These are phyloP conservation scores for Coprinellus micaceus DNA, from an alignment of 768 basidiomycete species.

Conservation along the genomic window DNA sequence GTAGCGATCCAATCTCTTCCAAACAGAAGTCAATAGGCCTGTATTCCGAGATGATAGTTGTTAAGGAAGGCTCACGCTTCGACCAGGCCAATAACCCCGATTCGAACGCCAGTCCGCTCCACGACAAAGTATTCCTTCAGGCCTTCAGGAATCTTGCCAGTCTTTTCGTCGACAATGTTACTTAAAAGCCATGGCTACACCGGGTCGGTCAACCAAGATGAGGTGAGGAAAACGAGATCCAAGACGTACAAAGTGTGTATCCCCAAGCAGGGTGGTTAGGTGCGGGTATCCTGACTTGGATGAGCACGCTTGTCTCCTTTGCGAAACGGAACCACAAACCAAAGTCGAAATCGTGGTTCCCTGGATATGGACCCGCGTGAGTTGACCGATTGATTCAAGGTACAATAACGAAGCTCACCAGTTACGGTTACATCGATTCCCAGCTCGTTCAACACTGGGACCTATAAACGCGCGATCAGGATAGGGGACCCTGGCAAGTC, in stretches of 20 bases:
- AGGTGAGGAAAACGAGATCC: not conserved
- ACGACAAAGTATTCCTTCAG: conserved; percentile 62
- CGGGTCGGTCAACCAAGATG: not conserved
- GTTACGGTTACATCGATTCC: conserved; percentile 77
- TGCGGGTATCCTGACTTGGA: conserved; percentile 25
- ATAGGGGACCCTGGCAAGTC: not conserved
- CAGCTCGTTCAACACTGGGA: conserved; percentile 81
- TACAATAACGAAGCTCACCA: conserved; percentile 44
- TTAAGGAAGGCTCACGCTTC: conserved; percentile 54
- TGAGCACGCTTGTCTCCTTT: no score
- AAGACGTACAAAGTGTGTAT: conserved; percentile 67
- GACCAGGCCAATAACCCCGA: conserved; percentile 84
- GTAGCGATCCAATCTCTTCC: conserved; percentile 86
- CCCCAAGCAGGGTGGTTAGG: conserved; percentile 58
- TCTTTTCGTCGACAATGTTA: conserved; percentile 74
- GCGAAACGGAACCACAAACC: no score
- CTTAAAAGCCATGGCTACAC: conserved; percentile 86
- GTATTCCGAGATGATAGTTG: not conserved
- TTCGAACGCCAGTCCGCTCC: conserved; percentile 63
- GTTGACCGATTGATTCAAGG: not conserved
- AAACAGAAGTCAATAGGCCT: not conserved
- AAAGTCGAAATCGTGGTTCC: conserved; percentile 93
- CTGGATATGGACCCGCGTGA: conserved; percentile 32
- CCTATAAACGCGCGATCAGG: conserved; percentile 37
- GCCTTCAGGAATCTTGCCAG: conserved; percentile 56